These are phyloP conservation scores for Chrysopogon serrulatus DNA, from an alignment of 176 grass and related monocot genomes.

Conservation along the genomic window DNA sequence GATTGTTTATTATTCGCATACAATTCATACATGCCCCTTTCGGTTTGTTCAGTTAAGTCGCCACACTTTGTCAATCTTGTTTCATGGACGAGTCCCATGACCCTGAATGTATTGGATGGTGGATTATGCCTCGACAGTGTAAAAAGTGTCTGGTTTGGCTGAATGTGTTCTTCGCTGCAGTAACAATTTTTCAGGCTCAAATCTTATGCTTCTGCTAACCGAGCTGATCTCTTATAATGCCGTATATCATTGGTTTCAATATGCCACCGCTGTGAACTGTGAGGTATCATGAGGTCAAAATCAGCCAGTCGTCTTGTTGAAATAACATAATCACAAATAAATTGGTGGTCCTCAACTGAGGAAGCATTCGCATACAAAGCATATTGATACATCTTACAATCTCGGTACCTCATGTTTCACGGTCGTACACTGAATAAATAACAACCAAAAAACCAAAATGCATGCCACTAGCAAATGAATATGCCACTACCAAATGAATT, in stretches of 20 bases:
- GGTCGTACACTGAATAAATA: not conserved
- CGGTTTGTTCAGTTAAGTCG: conserved; percentile 20
- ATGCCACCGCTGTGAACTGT: not conserved
- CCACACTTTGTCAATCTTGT: not conserved
- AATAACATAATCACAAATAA: not conserved
- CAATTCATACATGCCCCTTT: conserved; percentile 20
- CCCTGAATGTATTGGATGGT: conserved; percentile 6
- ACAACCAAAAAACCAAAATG: too few species aligned
- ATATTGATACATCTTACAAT: not conserved
- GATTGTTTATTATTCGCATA: conserved; percentile 38
- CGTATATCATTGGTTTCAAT: not conserved
- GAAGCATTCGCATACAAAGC: not conserved
- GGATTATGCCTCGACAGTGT: not conserved
- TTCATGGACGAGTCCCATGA: not conserved
- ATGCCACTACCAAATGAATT: not conserved
- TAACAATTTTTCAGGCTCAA: not conserved
- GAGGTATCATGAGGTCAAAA: not conserved
- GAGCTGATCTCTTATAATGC: not conserved
- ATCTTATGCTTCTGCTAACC: not conserved
- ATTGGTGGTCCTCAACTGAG: not conserved
- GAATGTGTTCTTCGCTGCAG: not conserved
- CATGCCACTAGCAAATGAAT: not conserved
- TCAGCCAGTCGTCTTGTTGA: not conserved
- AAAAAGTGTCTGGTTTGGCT: not conserved
- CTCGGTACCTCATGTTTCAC: not conserved